A percentile compares a stretch with the other conserved stretches of the same genome.
Evolutionary conservation across 202 grass and related monocot genomes (phyloP).

Genomic region (Zizania palustris): DNA sequence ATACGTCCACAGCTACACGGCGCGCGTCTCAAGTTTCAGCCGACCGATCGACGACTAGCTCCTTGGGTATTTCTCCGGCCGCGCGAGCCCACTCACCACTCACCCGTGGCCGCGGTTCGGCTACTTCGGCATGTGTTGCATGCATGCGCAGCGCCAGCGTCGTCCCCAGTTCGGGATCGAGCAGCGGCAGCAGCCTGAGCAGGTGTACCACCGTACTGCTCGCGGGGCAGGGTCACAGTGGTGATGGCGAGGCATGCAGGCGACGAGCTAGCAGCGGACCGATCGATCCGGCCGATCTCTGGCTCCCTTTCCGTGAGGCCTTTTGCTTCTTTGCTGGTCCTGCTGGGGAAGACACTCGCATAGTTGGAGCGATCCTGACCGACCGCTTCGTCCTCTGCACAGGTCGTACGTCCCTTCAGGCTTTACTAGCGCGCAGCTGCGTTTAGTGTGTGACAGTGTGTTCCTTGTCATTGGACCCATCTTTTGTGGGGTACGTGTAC

Average conservation of each 20-base stretch:
- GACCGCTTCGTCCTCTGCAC: slow-evolving; percentile 27
- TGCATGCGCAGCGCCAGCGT: not conserved
- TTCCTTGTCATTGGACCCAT: slow-evolving; percentile 38
- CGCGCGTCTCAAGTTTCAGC: not conserved
- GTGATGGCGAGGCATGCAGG: too few relatives aligned
- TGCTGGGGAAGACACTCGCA: slow-evolving; percentile 52
- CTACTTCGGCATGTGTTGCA: not conserved
- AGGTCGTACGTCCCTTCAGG: slow-evolving; percentile 6
- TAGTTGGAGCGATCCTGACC: slow-evolving; percentile 54
- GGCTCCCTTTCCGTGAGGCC: not conserved
- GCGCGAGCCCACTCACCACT: too few relatives aligned
- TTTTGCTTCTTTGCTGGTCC: slow-evolving; percentile 3
- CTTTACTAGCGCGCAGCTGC: too few relatives aligned
- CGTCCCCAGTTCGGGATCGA: not conserved
- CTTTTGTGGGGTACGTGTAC: slow-evolving; percentile 12
- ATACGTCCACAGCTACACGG: not conserved
- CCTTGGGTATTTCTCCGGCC: too few relatives aligned
- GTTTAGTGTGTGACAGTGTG: slow-evolving; percentile 40
- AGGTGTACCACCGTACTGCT: not conserved
- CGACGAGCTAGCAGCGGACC: not conserved
- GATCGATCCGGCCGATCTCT: not conserved
- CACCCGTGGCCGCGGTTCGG: not conserved
- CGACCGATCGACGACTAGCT: too few relatives aligned
- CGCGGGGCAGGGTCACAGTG: not conserved
- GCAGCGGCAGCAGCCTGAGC: too few relatives aligned